These are phyloP conservation scores for Colletotrichum acutatum DNA, from an alignment of 2,329 filamentous ascomycete genomes.

Conservation along the genomic window DNA sequence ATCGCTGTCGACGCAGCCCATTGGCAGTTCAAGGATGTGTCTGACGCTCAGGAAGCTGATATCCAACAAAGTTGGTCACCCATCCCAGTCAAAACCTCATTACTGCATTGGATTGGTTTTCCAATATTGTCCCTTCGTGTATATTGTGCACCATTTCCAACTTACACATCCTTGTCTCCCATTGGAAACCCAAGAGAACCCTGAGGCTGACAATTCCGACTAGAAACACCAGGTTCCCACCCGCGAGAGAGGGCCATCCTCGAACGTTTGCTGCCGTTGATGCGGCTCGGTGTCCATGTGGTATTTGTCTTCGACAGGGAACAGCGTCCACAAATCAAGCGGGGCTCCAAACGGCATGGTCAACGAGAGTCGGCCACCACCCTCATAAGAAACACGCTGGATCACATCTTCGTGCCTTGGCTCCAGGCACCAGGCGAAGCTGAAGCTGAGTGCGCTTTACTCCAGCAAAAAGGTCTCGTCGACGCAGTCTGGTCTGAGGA, in stretches of 20 bases:
- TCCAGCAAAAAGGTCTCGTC: slow-evolving; percentile 54
- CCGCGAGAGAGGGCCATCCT: slow-evolving; percentile 16
- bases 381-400: slow-evolving; percentile 48
- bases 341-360: not conserved
- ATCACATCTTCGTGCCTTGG: slow-evolving; percentile 51
- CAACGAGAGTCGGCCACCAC: not conserved
- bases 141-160: not conserved
- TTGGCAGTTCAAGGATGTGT: slow-evolving; percentile 2
- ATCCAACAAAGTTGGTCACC: not conserved
- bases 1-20: slow-evolving; percentile 12
- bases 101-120: not conserved
- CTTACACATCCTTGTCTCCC: too few relatives aligned
- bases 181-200: not conserved
- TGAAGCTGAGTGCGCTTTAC: slow-evolving; percentile 58
- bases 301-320: slow-evolving; percentile 66
- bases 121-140: not conserved
- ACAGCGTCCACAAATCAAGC: slow-evolving; percentile 44
- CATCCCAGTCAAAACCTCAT: not conserved
- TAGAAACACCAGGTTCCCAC: not conserved
- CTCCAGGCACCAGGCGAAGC: slow-evolving; percentile 58
- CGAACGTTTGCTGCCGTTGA: slow-evolving; percentile 44
- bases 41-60: not conserved
- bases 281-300: slow-evolving; percentile 60
- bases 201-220: not conserved
- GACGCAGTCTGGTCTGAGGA: slow-evolving; percentile 62